Evolutionary conservation across 1,284 basidiomycete genomes (phyloP).

Genomic region (Ceratobasidium sp.): DNA sequence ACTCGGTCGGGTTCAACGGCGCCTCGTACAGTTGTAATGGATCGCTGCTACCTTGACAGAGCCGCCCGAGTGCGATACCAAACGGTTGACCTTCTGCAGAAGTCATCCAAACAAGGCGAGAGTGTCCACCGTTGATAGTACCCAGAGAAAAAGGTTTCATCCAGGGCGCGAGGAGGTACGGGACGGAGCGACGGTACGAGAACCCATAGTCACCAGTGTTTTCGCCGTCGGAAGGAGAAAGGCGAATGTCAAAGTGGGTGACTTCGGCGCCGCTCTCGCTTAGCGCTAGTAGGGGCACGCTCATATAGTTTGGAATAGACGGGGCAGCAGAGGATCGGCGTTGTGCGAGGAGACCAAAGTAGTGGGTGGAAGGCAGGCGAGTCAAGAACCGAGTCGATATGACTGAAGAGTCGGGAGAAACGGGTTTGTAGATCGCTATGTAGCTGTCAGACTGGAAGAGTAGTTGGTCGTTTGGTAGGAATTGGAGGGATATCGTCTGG

Average conservation of each 20-base stretch:
- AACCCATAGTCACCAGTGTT: constrained; percentile 18
- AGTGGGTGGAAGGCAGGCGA: constrained; percentile 9
- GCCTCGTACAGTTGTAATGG: constrained; percentile 11
- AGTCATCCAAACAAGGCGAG: constrained; percentile 38
- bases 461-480: constrained; percentile 30
- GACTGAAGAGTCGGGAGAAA: background rate
- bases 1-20: constrained; percentile 9
- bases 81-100: constrained; percentile 6
- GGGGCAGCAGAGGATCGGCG: constrained; percentile 11
- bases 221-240: background rate
- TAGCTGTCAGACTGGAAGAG: constrained; percentile 32
- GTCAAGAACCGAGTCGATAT: constrained; percentile 13
- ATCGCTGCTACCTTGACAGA: background rate
- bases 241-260: constrained; percentile 32
- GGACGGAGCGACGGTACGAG: constrained; percentile 27
- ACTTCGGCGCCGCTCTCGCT: constrained; percentile 18
- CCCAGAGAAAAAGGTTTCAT: constrained; percentile 29
- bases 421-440: constrained; percentile 36
- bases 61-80: constrained; percentile 33
- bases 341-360: constrained; percentile 36
- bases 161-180: constrained; percentile 22
- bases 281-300: constrained; percentile 18
- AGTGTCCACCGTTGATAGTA: constrained; percentile 33
- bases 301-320: background rate
- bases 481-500: constrained; percentile 35